Evolutionary conservation across 768 basidiomycete genomes (phyloP).

Genomic region (Mycena rebaudengoi): DNA sequence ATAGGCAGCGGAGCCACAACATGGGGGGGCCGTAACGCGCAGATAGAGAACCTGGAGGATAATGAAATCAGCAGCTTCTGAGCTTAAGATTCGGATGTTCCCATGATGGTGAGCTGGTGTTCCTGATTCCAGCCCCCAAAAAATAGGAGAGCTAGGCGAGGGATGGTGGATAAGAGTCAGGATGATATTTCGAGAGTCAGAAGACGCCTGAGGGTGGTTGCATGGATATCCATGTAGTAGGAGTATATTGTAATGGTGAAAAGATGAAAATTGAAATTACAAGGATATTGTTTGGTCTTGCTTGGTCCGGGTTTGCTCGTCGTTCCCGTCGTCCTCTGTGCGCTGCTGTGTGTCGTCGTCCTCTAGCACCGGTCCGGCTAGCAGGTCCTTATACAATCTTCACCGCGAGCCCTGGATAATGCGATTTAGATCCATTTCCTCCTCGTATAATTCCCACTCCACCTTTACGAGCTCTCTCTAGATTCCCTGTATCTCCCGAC

Average conservation of each 20-base stretch:
- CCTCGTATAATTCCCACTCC: conserved; percentile 27
- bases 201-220: not conserved
- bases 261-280: too few species aligned
- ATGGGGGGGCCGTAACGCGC: too few species aligned
- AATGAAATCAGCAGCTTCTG: too few species aligned
- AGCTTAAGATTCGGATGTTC: too few species aligned
- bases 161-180: not conserved
- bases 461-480: conserved; percentile 32
- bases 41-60: too few species aligned
- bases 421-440: conserved; percentile 37
- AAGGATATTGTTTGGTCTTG: not conserved
- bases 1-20: too few species aligned
- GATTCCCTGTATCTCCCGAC: conserved; percentile 19
- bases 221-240: not conserved
- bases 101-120: not conserved
- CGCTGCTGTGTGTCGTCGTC: too few species aligned
- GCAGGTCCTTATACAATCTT: not conserved
- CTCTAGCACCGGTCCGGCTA: conserved; percentile 14
- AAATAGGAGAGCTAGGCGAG: too few species aligned
- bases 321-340: too few species aligned
- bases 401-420: conserved; percentile 35
- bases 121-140: too few species aligned
- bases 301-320: conserved; percentile 4
- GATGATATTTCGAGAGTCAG: not conserved
- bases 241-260: not conserved